Evolutionary conservation across 768 basidiomycete species (phyloP), one percentile per base, ranked within the genome.

Genomic region (Grammothele lineata): DNA sequence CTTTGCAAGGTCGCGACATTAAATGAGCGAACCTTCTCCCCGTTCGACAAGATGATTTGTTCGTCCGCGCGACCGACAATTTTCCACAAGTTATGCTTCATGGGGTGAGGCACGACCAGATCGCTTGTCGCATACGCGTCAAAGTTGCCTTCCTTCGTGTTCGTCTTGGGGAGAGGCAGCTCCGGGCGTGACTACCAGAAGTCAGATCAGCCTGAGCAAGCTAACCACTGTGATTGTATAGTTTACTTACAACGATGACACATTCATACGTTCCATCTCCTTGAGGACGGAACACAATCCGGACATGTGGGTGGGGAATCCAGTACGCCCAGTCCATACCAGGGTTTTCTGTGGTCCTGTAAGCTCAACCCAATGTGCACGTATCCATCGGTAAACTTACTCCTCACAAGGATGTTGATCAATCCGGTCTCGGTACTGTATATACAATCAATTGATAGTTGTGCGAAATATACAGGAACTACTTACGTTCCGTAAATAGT

Each of bases 21-120:
- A 10, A 25, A 23, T 25, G 27, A n/a, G 9, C 50, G 18, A 21
- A 68, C 71, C 62, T 72, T 71, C 54, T 73, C 70, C 9, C 71
- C 72, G 15, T 62, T 72, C 2, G 63, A 66, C 25, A 71, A 65
- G 55, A 73, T 66, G 43, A 75, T 71, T 47, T 73, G 72, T 43
- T 76, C 74, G 45, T 76, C 73, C 14, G 50, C 53, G 8, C 72
- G 53, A 7, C 72, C 72, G 30, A 43, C 48, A 30, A 78, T 55
- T 42, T 55, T 66, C 54, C 54, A 58, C 5, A 51, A 25, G 6
- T 41, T 33, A 12, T 46, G 49, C 23, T 47, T 55, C 10, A 46
- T 51, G 4, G 57, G 57, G 21, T 58, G 57, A 17, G 43, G 51
- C 12, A 45, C 43, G 25, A 58, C 40, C 12, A 56, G 46, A 34